A percentile compares a stretch with the other conserved stretches of the same genome.
These are phyloP conservation scores for Aspergillus cristatus DNA, from an alignment of 495 filamentous ascomycete species.

Conservation along the genomic window DNA sequence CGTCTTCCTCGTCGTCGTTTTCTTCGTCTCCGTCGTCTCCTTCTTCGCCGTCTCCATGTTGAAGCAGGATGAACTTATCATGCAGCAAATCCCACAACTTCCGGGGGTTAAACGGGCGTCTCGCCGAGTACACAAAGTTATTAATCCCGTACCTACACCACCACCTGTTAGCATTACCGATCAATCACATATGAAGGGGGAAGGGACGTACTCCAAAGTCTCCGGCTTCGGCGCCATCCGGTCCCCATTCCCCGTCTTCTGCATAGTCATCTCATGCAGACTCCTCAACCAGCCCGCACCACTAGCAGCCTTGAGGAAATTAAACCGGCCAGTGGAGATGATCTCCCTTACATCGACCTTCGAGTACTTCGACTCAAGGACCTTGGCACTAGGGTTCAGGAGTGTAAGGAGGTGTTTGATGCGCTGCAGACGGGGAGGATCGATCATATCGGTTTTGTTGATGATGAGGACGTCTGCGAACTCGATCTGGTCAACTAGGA, in stretches of 20 bases:
- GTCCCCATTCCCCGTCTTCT: constrained; percentile 31
- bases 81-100: constrained; percentile 41
- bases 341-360: constrained; percentile 42
- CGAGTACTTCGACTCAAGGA: constrained; percentile 36
- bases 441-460: constrained; percentile 44
- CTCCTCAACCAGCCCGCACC: constrained; percentile 41
- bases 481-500: constrained; percentile 55
- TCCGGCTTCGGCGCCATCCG: constrained; percentile 45
- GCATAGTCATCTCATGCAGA: constrained; percentile 41
- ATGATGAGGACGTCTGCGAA: constrained; percentile 52
- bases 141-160: constrained; percentile 38
- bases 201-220: constrained; percentile 41
- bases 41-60: constrained; percentile 32
- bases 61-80: constrained; percentile 45
- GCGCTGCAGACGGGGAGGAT: constrained; percentile 23
- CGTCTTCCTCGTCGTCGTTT: constrained; percentile 28
- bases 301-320: constrained; percentile 34
- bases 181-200: background rate
- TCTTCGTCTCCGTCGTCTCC: constrained; percentile 27
- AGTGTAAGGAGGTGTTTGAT: constrained; percentile 36
- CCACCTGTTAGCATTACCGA: no score
- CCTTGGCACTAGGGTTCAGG: constrained; percentile 43
- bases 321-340: constrained; percentile 39
- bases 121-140: constrained; percentile 46
- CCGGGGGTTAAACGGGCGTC: constrained; percentile 44